Conservation (phyloP, 2,329 filamentous ascomycete species). For the Pseudonectria foliicola region DNA sequence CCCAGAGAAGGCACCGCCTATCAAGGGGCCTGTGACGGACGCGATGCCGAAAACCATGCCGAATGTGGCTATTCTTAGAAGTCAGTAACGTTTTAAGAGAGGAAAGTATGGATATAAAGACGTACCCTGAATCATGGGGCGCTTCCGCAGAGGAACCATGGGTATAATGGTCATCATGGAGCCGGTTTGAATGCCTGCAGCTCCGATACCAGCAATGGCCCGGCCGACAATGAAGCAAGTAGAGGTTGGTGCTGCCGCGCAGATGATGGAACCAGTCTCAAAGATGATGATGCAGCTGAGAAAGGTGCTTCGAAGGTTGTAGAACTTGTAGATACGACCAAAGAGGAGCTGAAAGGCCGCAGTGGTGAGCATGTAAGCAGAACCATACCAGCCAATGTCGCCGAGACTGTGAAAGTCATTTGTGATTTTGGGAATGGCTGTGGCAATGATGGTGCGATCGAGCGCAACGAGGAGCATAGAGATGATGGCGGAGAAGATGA, state of each 20-base stretch:
- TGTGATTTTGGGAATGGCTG: slow-evolving; percentile 48
- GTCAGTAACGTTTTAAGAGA: slow-evolving; percentile 7
- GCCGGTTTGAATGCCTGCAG: slow-evolving; percentile 51
- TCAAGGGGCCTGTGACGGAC: slow-evolving; percentile 45
- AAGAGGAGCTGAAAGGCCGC: slow-evolving; percentile 47
- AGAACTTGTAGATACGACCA: slow-evolving; percentile 48
- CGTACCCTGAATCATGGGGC: slow-evolving; percentile 48
- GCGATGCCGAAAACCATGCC: slow-evolving; percentile 49
- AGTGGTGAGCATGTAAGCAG: slow-evolving; percentile 53
- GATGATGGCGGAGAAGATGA: slow-evolving; percentile 46
- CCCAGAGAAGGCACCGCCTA: slow-evolving; percentile 47
- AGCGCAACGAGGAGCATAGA: slow-evolving; percentile 53
- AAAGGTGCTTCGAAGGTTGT: slow-evolving; percentile 42
- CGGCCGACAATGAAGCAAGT: slow-evolving; percentile 48
- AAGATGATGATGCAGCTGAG: slow-evolving; percentile 43
- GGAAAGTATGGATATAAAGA: slow-evolving; percentile 1
- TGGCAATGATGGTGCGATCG: slow-evolving; percentile 49
- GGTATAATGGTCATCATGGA: slow-evolving; percentile 50
- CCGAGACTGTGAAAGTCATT: slow-evolving; percentile 49
- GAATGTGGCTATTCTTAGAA: slow-evolving; percentile 36
- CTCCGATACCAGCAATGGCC: slow-evolving; percentile 49
- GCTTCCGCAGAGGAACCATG: slow-evolving; percentile 52
- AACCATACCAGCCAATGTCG: slow-evolving; percentile 59
- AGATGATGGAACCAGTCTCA: slow-evolving; percentile 47
- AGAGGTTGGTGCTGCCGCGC: slow-evolving; percentile 47